A percentile compares a stretch with the other conserved stretches of the same genome.
Evolutionary conservation across 208 protist genomes (phyloP).

Genomic region (Wallacemonas sp.): DNA sequence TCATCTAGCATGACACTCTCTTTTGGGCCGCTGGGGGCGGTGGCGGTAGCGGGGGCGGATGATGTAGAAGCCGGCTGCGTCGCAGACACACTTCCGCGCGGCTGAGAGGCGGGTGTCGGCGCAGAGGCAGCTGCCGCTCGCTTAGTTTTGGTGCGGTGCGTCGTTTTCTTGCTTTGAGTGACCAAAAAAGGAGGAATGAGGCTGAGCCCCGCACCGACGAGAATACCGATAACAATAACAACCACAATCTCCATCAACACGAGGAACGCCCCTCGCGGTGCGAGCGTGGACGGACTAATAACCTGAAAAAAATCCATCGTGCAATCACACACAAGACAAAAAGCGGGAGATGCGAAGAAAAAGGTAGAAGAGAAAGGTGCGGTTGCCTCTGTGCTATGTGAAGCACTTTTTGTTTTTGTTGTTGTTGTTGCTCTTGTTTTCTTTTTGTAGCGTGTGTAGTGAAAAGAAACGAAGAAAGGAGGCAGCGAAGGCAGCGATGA

Average conservation of each 20-base stretch:
- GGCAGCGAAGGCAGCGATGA: too few relatives aligned
- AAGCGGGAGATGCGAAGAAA: not conserved
- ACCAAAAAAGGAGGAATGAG: conserved; percentile 28
- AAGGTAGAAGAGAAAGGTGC: not conserved
- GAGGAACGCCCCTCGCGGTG: not conserved
- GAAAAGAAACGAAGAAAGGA: too few relatives aligned
- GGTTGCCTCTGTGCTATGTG: too few relatives aligned
- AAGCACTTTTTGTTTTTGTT: not conserved
- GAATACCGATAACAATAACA: conserved; percentile 11
- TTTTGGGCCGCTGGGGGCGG: not conserved
- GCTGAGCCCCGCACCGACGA: conserved; percentile 25
- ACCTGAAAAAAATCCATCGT: conserved; percentile 49
- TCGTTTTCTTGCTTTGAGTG: not conserved
- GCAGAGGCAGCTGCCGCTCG: not conserved
- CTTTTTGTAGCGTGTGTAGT: too few relatives aligned
- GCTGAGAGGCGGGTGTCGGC: not conserved
- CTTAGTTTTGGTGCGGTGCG: not conserved
- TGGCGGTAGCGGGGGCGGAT: not conserved
- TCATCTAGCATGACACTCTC: conserved; percentile 15
- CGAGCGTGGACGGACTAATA: conserved; percentile 20
- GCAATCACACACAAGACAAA: too few relatives aligned
- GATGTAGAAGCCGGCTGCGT: not conserved
- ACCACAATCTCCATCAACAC: conserved; percentile 23
- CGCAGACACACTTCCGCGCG: not conserved
- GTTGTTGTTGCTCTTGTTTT: not conserved